Conservation (phyloP, 176 grass and related monocot genomes). For the Zizania latifolia region DNA sequence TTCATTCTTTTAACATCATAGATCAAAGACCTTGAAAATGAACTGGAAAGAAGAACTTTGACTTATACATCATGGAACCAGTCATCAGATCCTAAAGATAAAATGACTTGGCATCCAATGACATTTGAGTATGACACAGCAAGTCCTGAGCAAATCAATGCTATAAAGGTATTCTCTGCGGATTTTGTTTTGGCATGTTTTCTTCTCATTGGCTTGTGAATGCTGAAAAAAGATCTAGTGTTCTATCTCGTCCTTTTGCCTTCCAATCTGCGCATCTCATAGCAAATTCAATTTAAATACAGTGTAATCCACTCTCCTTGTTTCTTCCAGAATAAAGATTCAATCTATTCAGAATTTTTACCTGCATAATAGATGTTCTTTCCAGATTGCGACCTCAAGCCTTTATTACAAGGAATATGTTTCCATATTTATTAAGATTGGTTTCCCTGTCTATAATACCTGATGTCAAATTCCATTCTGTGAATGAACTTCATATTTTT, state of each 20-base stretch:
- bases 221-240: not conserved
- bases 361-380: not conserved
- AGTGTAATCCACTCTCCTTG: not conserved
- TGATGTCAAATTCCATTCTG: not conserved
- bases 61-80: conserved; percentile 96
- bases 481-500: not conserved
- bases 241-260: not conserved
- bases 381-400: not conserved
- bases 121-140: conserved; percentile 70
- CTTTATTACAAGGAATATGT: not conserved
- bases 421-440: not conserved
- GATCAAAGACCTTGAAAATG: conserved; percentile 77
- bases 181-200: not conserved
- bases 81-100: conserved; percentile 58
- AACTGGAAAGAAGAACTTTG: conserved; percentile 91
- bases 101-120: conserved; percentile 78
- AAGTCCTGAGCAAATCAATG: conserved; percentile 53
- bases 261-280: not conserved
- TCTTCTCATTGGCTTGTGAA: not conserved
- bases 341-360: not conserved
- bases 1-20: conserved; percentile 43
- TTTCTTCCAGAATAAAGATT: not conserved
- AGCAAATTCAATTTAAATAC: conserved; percentile 9
- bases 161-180: conserved; percentile 66
- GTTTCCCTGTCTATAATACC: not conserved